These are phyloP conservation scores for Komagataella phaffii DNA, from an alignment of 805 yeast species.

Conservation along the genomic window DNA sequence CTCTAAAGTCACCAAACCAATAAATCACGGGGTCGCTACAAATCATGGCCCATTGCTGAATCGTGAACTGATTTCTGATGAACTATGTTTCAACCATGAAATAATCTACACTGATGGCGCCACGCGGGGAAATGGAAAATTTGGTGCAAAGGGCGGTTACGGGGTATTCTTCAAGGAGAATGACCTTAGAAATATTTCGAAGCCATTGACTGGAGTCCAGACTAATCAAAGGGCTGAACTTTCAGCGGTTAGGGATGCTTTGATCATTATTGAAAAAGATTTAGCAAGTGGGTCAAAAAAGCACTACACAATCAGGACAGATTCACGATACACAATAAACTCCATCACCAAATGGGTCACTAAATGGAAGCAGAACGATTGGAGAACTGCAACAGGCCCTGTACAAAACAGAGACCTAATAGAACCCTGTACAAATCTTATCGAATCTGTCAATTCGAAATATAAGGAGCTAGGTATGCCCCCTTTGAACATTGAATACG, in stretches of 20 bases:
- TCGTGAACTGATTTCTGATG: not conserved
- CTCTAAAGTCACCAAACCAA: not conserved
- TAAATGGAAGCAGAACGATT: constrained; percentile 46
- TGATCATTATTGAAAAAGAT: constrained; percentile 23
- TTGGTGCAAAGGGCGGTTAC: constrained; percentile 40
- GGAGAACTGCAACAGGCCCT: constrained; percentile 28
- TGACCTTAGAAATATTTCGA: constrained; percentile 41
- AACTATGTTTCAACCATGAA: not conserved
- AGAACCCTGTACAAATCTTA: constrained; percentile 12
- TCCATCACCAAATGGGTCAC: constrained; percentile 42
- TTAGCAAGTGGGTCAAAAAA: constrained; percentile 4
- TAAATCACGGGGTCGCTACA: not conserved
- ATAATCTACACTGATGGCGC: constrained; percentile 72
- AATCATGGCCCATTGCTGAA: not conserved
- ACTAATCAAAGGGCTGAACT: constrained; percentile 81
- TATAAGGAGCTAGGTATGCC: constrained; percentile 22
- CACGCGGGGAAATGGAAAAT: constrained; percentile 42
- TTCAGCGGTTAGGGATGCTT: constrained; percentile 47
- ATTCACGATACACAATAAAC: constrained; percentile 55
- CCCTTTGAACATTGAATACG: constrained; percentile 39
- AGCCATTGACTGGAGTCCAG: constrained; percentile 35
- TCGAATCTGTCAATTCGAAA: constrained; percentile 21
- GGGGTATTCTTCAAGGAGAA: constrained; percentile 59
- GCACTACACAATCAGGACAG: constrained; percentile 39
- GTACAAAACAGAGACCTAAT: constrained; percentile 45